Evolutionary conservation across 176 grass and related monocot species (phyloP).

Genomic region (Olyra latifolia): DNA sequence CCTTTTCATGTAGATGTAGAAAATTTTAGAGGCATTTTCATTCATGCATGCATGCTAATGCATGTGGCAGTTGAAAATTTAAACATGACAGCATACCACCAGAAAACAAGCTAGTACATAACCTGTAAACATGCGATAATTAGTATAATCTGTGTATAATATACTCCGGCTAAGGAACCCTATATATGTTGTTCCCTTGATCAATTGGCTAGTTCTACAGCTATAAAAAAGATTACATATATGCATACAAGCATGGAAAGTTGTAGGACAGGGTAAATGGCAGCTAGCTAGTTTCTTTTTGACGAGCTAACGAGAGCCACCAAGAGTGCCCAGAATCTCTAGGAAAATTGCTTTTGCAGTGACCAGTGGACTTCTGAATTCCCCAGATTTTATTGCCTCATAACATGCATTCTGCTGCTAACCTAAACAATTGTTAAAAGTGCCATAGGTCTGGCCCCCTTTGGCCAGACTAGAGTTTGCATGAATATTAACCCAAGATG

Average conservation of each 20-base stretch:
- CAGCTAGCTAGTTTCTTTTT: neutral
- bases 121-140: neutral
- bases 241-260: neutral
- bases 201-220: neutral
- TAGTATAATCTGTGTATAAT: neutral
- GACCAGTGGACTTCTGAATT: neutral
- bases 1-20: neutral
- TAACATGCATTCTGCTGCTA: neutral
- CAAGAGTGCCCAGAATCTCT: neutral
- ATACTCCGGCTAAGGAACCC: neutral
- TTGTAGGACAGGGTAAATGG: neutral
- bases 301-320: neutral
- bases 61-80: neutral
- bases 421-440: neutral
- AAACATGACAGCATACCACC: neutral
- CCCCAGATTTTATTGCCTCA: neutral
- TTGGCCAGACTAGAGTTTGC: neutral
- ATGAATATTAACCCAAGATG: neutral
- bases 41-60: neutral
- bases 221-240: too few relatives aligned
- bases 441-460: neutral
- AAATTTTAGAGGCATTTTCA: neutral
- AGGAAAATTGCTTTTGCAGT: neutral
- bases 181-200: neutral
- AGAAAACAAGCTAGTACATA: neutral